These are phyloP conservation scores for Alternaria consortialis DNA, from an alignment of 2,329 filamentous ascomycete genomes.

Conservation along the genomic window DNA sequence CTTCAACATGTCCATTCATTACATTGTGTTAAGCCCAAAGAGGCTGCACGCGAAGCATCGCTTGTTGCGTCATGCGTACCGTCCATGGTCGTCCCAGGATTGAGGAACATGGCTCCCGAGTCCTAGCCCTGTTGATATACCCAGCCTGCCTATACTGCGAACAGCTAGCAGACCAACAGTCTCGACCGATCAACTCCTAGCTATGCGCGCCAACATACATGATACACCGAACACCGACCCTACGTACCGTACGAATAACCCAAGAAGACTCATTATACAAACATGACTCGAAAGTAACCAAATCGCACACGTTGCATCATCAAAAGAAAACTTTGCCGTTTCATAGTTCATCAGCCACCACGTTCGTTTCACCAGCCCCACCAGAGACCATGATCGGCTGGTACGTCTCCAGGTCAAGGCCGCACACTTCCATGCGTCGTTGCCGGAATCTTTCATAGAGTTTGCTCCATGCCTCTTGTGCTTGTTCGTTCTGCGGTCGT, in stretches of 20 bases:
- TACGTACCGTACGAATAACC: neutral
- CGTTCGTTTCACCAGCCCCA: conserved; percentile 10
- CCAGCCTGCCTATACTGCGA: conserved; percentile 14
- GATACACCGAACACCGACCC: conserved; percentile 4
- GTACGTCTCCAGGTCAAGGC: conserved; percentile 60
- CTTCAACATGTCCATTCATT: neutral
- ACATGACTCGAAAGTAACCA: conserved; percentile 6
- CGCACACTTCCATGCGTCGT: conserved; percentile 62
- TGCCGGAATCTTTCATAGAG: conserved; percentile 61
- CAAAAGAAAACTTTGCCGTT: conserved; percentile 9
- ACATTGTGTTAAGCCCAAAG: neutral
- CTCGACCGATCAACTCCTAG: conserved; percentile 11
- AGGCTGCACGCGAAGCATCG: conserved; percentile 1
- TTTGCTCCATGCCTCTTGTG: conserved; percentile 59
- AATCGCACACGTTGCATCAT: conserved; percentile 5
- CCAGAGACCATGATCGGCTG: conserved; percentile 31
- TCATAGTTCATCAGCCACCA: conserved; percentile 19
- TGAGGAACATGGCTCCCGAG: conserved; percentile 9
- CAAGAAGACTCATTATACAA: neutral
- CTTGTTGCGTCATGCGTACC: conserved; percentile 27
- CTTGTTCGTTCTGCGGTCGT: conserved; percentile 57
- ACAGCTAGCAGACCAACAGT: conserved; percentile 6
- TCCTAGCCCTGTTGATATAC: conserved; percentile 9
- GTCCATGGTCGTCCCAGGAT: conserved; percentile 7
- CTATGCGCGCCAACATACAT: conserved; percentile 7